Evolutionary conservation across 306 rosid species (phyloP).

Genomic region (Quillaja saponaria): DNA sequence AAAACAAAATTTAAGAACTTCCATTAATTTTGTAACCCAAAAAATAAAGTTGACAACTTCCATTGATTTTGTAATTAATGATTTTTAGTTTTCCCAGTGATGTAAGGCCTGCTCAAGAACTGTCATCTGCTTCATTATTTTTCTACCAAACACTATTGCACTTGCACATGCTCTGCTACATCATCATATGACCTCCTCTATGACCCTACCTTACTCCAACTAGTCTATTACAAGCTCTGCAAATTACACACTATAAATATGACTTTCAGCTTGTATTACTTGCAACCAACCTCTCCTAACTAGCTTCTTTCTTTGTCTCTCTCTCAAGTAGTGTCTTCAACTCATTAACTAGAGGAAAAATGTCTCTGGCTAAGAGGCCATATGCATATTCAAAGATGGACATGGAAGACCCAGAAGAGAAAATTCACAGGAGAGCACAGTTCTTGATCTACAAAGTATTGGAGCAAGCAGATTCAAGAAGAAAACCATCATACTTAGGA

Average conservation of each 20-base stretch:
- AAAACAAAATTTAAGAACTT: too few species aligned
- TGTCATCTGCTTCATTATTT: constrained; percentile 50
- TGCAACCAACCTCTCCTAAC: constrained; percentile 1
- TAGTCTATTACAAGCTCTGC: background rate
- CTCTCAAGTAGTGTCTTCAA: constrained; percentile 2
- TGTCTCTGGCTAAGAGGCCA: constrained; percentile 39
- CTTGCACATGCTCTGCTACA: constrained; percentile 67
- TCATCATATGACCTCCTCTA: constrained; percentile 49
- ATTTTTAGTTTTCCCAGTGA: constrained; percentile 31
- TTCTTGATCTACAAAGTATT: constrained; percentile 73
- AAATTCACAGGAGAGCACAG: constrained; percentile 63
- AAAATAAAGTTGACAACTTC: too few species aligned
- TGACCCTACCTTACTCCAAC: constrained; percentile 32
- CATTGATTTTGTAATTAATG: too few species aligned
- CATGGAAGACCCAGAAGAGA: constrained; percentile 77
- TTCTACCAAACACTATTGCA: constrained; percentile 41
- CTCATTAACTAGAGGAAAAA: constrained; percentile 15
- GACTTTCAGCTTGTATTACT: constrained; percentile 25
- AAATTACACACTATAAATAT: constrained; percentile 39
- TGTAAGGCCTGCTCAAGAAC: constrained; percentile 53
- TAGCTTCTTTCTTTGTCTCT: constrained; percentile 9
- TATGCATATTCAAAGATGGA: constrained; percentile 60
- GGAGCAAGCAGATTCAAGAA: constrained; percentile 51
- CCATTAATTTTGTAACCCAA: too few species aligned
- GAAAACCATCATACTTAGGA: constrained; percentile 48